Percentiles rank a stretch among this genome's conserved stretches.
phyloP scores from a whole-genome alignment of 768 basidiomycete genomes.

The Calocybe cyanea region DNA sequence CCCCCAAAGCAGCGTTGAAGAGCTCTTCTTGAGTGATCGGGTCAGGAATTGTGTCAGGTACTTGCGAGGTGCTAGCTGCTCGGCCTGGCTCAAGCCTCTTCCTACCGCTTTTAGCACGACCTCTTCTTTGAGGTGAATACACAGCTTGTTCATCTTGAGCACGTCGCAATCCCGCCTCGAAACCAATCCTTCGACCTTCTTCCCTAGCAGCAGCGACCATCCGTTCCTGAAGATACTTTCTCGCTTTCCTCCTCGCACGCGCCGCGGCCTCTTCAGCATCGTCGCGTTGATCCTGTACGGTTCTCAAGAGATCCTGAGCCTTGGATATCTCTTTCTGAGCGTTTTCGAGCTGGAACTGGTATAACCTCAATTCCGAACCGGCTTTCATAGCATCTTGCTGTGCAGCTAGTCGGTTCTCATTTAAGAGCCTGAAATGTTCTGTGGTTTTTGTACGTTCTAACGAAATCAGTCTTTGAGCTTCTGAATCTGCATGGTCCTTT shows the following conservation, averaged over 20 bases:
- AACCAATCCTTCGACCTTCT: slow-evolving; percentile 50
- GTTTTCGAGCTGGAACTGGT: slow-evolving; percentile 35
- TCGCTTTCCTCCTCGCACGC: slow-evolving; percentile 46
- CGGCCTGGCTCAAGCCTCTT: not conserved
- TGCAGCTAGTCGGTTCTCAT: slow-evolving; percentile 31
- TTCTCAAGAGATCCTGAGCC: slow-evolving; percentile 45
- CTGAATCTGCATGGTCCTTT: slow-evolving; percentile 29
- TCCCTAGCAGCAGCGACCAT: slow-evolving; percentile 51
- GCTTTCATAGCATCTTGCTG: slow-evolving; percentile 34
- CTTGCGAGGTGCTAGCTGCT: not conserved
- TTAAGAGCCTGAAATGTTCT: slow-evolving; percentile 30
- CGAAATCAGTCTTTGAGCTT: slow-evolving; percentile 30
- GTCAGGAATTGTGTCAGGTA: not conserved
- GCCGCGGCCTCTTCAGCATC: slow-evolving; percentile 55
- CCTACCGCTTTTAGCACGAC: not conserved
- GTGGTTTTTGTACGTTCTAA: slow-evolving; percentile 32
- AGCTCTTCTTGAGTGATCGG: not conserved
- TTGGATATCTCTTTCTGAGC: slow-evolving; percentile 48
- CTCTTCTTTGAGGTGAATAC: not conserved
- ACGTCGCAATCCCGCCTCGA: slow-evolving; percentile 44
- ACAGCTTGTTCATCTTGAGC: slow-evolving; percentile 28
- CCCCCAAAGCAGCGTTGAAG: not conserved
- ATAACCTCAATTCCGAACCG: slow-evolving; percentile 32
- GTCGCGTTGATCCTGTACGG: slow-evolving; percentile 47
- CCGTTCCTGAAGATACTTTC: slow-evolving; percentile 47